These are phyloP conservation scores for Coemansia sp. DNA, from an alignment of 192 early-diverging fungal species.

Conservation along the genomic window DNA sequence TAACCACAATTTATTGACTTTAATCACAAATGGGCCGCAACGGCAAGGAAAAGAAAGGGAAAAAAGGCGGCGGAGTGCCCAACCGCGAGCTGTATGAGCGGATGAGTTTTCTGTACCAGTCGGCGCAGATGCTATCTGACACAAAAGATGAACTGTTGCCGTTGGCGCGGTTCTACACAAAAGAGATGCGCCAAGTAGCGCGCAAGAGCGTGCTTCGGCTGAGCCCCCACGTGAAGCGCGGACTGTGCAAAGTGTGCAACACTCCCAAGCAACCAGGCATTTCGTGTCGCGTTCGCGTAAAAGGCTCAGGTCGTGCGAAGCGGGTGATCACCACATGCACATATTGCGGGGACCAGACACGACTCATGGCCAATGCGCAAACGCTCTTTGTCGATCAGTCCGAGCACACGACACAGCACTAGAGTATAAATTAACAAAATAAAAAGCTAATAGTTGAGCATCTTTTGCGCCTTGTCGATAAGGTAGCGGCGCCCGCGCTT, in stretches of 20 bases:
- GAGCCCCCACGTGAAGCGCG: constrained; percentile 47
- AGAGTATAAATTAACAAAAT: not conserved
- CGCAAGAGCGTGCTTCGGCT: constrained; percentile 47
- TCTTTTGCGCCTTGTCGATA: constrained; percentile 40
- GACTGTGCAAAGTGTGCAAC: constrained; percentile 33
- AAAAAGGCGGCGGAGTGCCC: constrained; percentile 21
- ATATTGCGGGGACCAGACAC: constrained; percentile 29
- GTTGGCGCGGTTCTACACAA: constrained; percentile 36
- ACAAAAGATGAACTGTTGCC: constrained; percentile 11
- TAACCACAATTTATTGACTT: not conserved
- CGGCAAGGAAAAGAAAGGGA: constrained; percentile 5
- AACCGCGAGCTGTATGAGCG: constrained; percentile 47
- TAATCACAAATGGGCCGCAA: not conserved
- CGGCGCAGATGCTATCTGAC: constrained; percentile 34
- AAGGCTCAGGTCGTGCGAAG: constrained; percentile 18
- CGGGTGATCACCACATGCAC: constrained; percentile 41
- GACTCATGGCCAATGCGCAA: constrained; percentile 11
- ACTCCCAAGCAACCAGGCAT: constrained; percentile 37
- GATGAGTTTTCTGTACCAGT: constrained; percentile 52
- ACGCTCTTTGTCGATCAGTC: constrained; percentile 40
- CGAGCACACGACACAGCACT: constrained; percentile 24
- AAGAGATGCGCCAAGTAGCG: constrained; percentile 46
- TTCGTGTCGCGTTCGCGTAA: constrained; percentile 35
- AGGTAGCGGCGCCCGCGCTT: constrained; percentile 39
- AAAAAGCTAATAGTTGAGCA: constrained; percentile 34